Evolutionary conservation across 108 stramenopile species (phyloP), one percentile per base, ranked within the genome.

Genomic region (Skeletonema menzelii): DNA sequence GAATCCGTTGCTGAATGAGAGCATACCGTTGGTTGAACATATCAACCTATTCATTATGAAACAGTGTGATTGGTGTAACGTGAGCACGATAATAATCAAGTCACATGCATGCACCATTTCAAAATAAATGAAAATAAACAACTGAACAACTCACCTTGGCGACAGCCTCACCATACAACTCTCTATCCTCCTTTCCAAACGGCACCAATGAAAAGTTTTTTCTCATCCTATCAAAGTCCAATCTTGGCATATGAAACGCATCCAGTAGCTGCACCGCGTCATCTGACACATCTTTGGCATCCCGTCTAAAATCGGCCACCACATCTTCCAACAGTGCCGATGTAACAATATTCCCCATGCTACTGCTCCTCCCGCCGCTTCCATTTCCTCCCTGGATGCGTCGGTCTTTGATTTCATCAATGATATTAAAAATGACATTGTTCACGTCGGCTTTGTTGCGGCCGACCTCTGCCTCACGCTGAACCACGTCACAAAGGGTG

Each of bases 21-120:
- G 79, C 67, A 69, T 88, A 95, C 27, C 94, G 69, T 65, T 92
- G 91, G 10, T 75, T 63, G 70, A 92, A 86, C 91, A 90, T 91
- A 27, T 85, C 70, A 5, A 83, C 68, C 86, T 84, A 24, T 63
- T 63, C 15, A 24, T 27, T 6, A 30, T 64, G 14, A 22, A 19
- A n/a, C 20, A 58, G 15, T 55, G 32, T n/a, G 5, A 69, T 38
- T 28, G 65, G 61, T 17, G 30, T 65, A 62, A 86, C 75, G 44
- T 77, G 17, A 10, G 82, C 80, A 4, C 47, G 4, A 67, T 19
- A 17, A 68, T 20, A 32, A 27, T 8, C 34, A 57, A 73, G 60
- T 66, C 30, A 59, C 81, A 59, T 80, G 86, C 81, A 59, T 80
- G 86, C 2, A 72, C 31, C 65, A 90, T 59, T 10, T 56, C 0